Conservation (phyloP, 495 filamentous ascomycete species). For the Hypoxylon fragiforme region DNA sequence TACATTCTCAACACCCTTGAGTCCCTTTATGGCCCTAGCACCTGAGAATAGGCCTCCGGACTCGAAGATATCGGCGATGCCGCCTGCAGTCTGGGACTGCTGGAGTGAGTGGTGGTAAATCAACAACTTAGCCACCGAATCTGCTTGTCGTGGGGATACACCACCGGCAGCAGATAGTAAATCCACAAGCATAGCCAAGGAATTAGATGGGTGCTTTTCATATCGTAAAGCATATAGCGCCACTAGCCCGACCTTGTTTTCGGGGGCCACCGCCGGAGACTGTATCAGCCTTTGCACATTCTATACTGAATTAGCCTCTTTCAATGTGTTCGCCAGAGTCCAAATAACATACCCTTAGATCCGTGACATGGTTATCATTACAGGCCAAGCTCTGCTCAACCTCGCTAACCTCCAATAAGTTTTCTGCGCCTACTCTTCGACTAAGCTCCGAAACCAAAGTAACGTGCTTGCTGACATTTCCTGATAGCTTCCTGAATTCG, state of each 20-base stretch:
- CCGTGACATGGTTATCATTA: constrained; percentile 87
- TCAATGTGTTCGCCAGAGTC: neutral
- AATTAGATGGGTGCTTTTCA: constrained; percentile 77
- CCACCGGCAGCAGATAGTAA: constrained; percentile 76
- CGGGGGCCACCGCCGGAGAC: constrained; percentile 68
- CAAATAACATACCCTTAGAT: constrained; percentile 68
- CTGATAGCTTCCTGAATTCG: constrained; percentile 93
- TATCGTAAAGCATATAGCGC: constrained; percentile 94
- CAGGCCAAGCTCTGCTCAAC: constrained; percentile 95
- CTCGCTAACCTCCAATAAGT: constrained; percentile 89
- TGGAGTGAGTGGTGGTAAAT: constrained; percentile 84
- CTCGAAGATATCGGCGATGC: constrained; percentile 89
- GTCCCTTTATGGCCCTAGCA: constrained; percentile 86
- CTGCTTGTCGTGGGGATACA: constrained; percentile 71
- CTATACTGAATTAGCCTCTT: constrained; percentile 45
- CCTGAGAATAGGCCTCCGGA: constrained; percentile 88
- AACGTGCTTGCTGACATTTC: constrained; percentile 98
- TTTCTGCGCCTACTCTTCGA: constrained; percentile 79
- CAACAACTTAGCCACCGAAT: constrained; percentile 75
- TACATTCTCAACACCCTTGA: constrained; percentile 97
- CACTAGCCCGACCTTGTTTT: constrained; percentile 84
- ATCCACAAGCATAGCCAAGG: constrained; percentile 80
- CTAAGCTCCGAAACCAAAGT: constrained; percentile 93
- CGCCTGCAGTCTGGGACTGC: constrained; percentile 66
- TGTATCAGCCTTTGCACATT: constrained; percentile 83